These are phyloP conservation scores for Acanthamoeba healyi DNA, from an alignment of 208 protist genomes.

Conservation along the genomic window DNA sequence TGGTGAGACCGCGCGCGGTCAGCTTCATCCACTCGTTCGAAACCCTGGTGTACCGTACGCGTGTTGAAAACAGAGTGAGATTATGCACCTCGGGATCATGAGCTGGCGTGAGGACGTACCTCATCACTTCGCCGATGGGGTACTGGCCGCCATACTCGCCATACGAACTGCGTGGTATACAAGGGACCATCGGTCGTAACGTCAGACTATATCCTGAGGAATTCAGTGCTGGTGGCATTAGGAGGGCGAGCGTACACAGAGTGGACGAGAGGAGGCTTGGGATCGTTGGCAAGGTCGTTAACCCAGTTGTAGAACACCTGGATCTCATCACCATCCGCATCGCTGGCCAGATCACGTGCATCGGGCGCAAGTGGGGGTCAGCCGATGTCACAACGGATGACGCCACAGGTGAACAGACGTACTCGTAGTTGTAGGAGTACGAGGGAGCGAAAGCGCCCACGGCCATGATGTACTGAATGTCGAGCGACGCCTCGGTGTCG, in stretches of 20 bases:
- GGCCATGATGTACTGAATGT: conserved; percentile 74
- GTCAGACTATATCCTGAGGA: no score
- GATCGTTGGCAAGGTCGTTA: conserved; percentile 76
- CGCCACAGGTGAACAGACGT: neutral
- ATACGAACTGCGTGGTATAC: conserved; percentile 22
- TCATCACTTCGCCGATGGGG: conserved; percentile 64
- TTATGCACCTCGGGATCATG: neutral
- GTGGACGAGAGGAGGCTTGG: conserved; percentile 77
- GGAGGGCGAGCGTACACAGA: conserved; percentile 60
- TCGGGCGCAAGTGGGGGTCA: no score
- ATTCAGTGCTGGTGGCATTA: no score
- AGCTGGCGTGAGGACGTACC: neutral
- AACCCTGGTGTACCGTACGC: neutral
- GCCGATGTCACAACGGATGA: no score
- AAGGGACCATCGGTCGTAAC: neutral
- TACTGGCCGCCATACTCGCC: conserved; percentile 79
- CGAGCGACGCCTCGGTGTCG: conserved; percentile 51
- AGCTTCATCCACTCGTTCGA: conserved; percentile 73
- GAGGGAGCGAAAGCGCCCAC: conserved; percentile 54
- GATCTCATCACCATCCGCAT: conserved; percentile 64
- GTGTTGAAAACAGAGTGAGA: no score
- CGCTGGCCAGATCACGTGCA: no score
- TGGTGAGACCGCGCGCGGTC: conserved; percentile 56
- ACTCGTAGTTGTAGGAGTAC: conserved; percentile 77
- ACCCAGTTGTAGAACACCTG: conserved; percentile 71